Evolutionary conservation across 352 stramenopile species (phyloP).

Genomic region (Pythium brachiatum): DNA sequence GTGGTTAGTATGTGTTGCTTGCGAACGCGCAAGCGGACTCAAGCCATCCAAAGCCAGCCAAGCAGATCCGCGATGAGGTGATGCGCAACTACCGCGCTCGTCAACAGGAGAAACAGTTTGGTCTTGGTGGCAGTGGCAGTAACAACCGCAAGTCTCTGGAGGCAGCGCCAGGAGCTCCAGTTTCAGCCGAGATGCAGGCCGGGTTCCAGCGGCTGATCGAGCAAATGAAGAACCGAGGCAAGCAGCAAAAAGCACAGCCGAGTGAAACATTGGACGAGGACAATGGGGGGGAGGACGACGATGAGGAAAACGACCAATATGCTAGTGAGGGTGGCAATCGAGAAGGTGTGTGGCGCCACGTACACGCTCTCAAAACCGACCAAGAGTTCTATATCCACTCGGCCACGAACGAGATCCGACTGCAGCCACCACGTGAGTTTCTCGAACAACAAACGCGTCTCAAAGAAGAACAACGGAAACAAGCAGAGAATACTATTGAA

Average conservation of each 20-base stretch:
- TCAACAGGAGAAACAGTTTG: constrained; percentile 56
- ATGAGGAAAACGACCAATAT: neutral
- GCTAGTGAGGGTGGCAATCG: constrained; percentile 23
- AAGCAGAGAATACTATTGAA: neutral
- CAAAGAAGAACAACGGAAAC: constrained; percentile 26
- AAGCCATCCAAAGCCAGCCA: constrained; percentile 62
- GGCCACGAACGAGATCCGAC: constrained; percentile 66
- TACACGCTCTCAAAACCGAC: constrained; percentile 57
- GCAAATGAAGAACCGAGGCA: constrained; percentile 63
- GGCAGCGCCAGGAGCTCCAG: neutral
- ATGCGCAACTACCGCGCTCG: constrained; percentile 61
- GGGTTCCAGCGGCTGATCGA: constrained; percentile 75
- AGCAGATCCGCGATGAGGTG: constrained; percentile 67
- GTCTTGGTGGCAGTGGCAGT: constrained; percentile 1
- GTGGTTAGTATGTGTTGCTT: constrained; percentile 65
- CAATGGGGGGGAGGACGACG: constrained; percentile 1
- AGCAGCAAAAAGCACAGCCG: constrained; percentile 18
- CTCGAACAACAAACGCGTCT: constrained; percentile 45
- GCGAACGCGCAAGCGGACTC: constrained; percentile 81
- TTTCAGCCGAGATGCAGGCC: constrained; percentile 61
- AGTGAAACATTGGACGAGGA: neutral
- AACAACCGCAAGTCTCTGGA: constrained; percentile 23
- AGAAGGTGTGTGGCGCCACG: constrained; percentile 53
- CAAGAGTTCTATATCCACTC: constrained; percentile 82
- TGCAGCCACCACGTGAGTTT: constrained; percentile 47